Conservation (phyloP, 305 asterid genomes). For the Fraxinus sp. region DNA sequence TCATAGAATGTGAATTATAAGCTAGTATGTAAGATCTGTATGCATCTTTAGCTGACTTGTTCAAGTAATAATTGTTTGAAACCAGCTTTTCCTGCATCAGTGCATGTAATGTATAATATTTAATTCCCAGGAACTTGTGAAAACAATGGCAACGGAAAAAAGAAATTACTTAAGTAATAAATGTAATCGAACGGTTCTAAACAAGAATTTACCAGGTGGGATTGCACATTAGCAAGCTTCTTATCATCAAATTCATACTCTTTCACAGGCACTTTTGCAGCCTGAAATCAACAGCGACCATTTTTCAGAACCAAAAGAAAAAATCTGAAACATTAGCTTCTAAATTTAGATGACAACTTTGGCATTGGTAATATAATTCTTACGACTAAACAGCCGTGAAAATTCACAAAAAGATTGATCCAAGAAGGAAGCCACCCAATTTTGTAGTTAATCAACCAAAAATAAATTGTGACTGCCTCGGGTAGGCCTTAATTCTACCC, state of each 20-base stretch:
- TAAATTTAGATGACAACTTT: not conserved
- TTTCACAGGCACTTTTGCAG: constrained; percentile 85
- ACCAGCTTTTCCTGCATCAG: constrained; percentile 69
- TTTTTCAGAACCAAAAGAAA: not conserved
- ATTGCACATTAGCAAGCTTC: constrained; percentile 73
- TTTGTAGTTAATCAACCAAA: not conserved
- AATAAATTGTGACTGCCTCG: not conserved
- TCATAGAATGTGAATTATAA: constrained; percentile 88
- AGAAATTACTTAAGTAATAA: not conserved
- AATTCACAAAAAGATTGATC: not conserved
- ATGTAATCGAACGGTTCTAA: not conserved
- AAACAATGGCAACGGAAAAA: not conserved
- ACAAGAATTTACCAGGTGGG: constrained; percentile 65
- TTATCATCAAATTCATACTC: constrained; percentile 77
- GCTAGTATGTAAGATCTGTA: constrained; percentile 82
- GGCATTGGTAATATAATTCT: not conserved
- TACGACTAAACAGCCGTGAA: not conserved
- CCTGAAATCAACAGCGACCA: constrained; percentile 48
- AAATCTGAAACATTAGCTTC: not conserved
- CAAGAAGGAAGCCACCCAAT: not conserved
- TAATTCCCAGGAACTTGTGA: not conserved
- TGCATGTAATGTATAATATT: constrained; percentile 4
- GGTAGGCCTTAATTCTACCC: not conserved
- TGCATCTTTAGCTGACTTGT: constrained; percentile 91
- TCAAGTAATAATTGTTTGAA: constrained; percentile 64